phyloP scores from a whole-genome alignment of 306 rosid species.

The Quercus rubra region DNA sequence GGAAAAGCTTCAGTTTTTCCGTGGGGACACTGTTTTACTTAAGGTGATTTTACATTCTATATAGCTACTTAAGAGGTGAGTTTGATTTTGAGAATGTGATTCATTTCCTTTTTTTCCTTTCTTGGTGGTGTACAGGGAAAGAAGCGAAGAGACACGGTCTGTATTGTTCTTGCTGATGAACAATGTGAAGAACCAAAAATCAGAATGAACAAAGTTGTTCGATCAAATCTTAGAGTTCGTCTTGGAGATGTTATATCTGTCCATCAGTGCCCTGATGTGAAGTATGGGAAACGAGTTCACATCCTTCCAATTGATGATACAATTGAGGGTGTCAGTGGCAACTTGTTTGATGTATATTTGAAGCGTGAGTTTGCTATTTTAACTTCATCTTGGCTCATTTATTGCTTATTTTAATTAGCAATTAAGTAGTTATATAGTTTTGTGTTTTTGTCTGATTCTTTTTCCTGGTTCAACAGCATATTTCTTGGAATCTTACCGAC shows the following conservation, averaged over 20 bases:
- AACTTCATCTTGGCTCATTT: not conserved
- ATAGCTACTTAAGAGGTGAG: not conserved
- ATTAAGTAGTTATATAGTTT: not conserved
- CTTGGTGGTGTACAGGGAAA: slow-evolving; percentile 43
- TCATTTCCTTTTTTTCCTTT: not conserved
- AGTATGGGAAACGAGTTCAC: slow-evolving; percentile 60
- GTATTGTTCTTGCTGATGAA: slow-evolving; percentile 59
- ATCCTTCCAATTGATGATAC: slow-evolving; percentile 66
- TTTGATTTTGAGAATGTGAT: not conserved
- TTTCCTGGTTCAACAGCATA: slow-evolving; percentile 37
- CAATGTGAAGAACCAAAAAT: slow-evolving; percentile 57
- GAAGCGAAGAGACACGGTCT: slow-evolving; percentile 59
- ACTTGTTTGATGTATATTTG: slow-evolving; percentile 61
- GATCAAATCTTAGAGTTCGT: slow-evolving; percentile 53
- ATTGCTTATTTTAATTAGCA: not conserved
- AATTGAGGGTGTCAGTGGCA: slow-evolving; percentile 65
- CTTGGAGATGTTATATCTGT: slow-evolving; percentile 63
- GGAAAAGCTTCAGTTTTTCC: slow-evolving; percentile 57
- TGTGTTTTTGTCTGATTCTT: slow-evolving; percentile 5
- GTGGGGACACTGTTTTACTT: slow-evolving; percentile 52
- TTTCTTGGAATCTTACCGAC: slow-evolving; percentile 51
- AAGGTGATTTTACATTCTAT: slow-evolving; percentile 32
- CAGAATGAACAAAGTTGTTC: slow-evolving; percentile 65
- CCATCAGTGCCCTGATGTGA: slow-evolving; percentile 56
- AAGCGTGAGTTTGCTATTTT: slow-evolving; percentile 47